Conservation (phyloP, 139 green algal species). For the Tetraselmis striata region DNA sequence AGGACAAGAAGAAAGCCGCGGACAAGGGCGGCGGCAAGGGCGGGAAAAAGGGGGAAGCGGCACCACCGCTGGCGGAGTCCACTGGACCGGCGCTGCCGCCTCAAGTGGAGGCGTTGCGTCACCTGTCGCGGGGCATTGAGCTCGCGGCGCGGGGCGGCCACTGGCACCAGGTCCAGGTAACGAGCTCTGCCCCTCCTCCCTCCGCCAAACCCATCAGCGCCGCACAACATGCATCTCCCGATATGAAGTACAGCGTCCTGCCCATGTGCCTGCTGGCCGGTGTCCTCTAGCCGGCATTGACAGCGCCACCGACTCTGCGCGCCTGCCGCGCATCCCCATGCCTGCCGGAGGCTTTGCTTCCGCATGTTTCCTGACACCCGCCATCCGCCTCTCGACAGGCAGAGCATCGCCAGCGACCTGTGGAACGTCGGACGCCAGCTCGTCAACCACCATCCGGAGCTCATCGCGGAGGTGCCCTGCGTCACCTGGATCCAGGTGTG, state of each 20-base stretch:
- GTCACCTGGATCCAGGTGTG: background rate
- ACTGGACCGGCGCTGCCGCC: background rate
- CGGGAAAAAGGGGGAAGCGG: background rate
- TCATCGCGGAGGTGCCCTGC: background rate
- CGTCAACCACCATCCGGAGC: background rate
- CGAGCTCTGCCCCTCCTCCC: background rate
- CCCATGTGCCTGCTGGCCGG: no score
- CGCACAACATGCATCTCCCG: no score
- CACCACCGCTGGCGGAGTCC: background rate
- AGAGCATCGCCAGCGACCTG: background rate
- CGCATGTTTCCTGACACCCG: no score
- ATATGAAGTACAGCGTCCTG: no score
- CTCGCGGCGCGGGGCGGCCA: background rate
- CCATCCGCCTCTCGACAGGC: no score
- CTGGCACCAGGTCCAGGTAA: background rate
- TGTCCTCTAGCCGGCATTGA: no score
- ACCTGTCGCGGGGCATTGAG: background rate
- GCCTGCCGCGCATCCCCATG: no score
- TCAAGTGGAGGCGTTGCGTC: background rate
- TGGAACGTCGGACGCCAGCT: background rate
- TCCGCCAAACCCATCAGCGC: no score
- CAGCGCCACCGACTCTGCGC: no score
- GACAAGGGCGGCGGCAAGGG: background rate
- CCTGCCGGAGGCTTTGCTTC: no score
- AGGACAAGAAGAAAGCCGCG: background rate